A percentile compares a stretch with the other conserved stretches of the same genome.
phyloP scores from a whole-genome alignment of 106 monocot genomes.

The Hemerocallis citrina region DNA sequence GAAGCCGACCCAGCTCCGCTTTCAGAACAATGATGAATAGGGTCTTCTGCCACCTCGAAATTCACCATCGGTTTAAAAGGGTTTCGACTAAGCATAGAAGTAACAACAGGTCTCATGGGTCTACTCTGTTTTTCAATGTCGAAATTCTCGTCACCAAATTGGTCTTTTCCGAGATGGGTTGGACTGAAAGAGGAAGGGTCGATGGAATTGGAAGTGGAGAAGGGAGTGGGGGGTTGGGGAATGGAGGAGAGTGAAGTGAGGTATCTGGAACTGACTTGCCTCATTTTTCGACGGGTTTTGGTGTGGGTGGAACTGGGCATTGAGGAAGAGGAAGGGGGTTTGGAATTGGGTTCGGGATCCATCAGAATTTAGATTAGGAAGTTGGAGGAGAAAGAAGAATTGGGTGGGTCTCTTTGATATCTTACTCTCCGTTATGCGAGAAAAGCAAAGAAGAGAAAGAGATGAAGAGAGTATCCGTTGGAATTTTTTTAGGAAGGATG shows the following conservation, averaged over 20 bases:
- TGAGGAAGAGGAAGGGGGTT: neutral
- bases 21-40: neutral
- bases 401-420: too few species aligned
- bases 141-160: neutral
- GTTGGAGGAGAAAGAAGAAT: too few species aligned
- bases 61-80: neutral
- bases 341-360: neutral
- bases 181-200: neutral
- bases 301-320: constrained; percentile 8
- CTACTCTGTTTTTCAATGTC: neutral
- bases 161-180: neutral
- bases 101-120: neutral
- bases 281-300: constrained; percentile 26
- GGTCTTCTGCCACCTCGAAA: constrained; percentile 21
- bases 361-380: too few species aligned
- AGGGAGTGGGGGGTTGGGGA: constrained; percentile 19
- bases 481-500: too few species aligned
- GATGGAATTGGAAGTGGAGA: neutral
- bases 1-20: neutral
- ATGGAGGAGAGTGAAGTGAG: constrained; percentile 19
- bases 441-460: too few species aligned
- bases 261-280: constrained; percentile 80
- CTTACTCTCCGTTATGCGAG: too few species aligned
- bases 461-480: too few species aligned
- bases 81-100: constrained; percentile 5